Percentiles rank a stretch among this genome's conserved stretches.
Conservation (phyloP, 225 moss, liverwort and hornwort genomes). For the Asterella californica region DNA sequence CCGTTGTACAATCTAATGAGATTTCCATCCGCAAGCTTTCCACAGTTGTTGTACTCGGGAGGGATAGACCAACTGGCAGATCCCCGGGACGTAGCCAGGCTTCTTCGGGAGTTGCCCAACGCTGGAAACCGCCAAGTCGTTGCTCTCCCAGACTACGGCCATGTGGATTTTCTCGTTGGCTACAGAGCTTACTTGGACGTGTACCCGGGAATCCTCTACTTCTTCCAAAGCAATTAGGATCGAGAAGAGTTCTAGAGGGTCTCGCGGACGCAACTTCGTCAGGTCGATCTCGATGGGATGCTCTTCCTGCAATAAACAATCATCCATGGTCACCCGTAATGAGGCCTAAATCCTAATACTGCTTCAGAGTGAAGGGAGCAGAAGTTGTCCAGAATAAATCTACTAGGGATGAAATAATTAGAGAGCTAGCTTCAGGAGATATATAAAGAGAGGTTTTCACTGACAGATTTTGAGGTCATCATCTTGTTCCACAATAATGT, state of each 20-base stretch:
- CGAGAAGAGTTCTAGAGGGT: neutral
- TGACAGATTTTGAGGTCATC: too few relatives aligned
- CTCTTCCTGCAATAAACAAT: too few relatives aligned
- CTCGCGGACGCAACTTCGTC: too few relatives aligned
- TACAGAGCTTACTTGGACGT: conserved; percentile 20
- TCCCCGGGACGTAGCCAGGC: conserved; percentile 5
- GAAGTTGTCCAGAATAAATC: too few relatives aligned
- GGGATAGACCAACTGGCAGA: conserved; percentile 33
- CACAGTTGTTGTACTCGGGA: conserved; percentile 21
- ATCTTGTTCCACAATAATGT: too few relatives aligned
- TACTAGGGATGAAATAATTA: too few relatives aligned
- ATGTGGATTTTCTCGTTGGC: conserved; percentile 31
- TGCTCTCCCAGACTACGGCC: conserved; percentile 31
- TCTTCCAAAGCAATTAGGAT: conserved; percentile 11
- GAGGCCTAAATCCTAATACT: too few relatives aligned
- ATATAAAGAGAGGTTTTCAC: too few relatives aligned
- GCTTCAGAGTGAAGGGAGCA: too few relatives aligned
- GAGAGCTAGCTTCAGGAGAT: too few relatives aligned
- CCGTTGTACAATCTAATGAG: conserved; percentile 29
- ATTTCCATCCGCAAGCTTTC: conserved; percentile 28
- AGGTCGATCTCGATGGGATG: too few relatives aligned
- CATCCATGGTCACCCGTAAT: too few relatives aligned
- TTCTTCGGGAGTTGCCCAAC: conserved; percentile 16
- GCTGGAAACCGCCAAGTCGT: conserved; percentile 1
- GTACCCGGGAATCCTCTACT: conserved; percentile 20